Percentiles rank a stretch among this genome's conserved stretches.
Evolutionary conservation across 225 moss, liverwort and hornwort species (phyloP).

Genomic region (Physcomitrium patens): DNA sequence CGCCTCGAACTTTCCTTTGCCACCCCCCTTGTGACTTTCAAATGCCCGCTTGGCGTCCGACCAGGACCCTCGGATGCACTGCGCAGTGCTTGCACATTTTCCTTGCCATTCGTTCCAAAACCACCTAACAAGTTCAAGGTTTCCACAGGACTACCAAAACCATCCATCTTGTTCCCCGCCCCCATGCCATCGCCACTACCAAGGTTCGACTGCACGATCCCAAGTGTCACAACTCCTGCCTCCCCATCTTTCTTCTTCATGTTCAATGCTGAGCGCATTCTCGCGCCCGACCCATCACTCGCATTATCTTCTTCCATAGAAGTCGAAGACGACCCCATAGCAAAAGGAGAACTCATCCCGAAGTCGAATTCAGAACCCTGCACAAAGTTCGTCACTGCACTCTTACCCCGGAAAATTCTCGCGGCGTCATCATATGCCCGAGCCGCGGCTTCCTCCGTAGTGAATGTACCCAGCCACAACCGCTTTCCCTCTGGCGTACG

Average conservation of each 20-base stretch:
- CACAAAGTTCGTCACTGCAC: constrained; percentile 92
- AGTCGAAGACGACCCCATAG: constrained; percentile 54
- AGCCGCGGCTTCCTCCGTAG: constrained; percentile 96
- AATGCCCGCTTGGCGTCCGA: constrained; percentile 17
- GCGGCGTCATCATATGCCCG: constrained; percentile 95
- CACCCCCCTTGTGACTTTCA: constrained; percentile 22
- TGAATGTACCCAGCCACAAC: constrained; percentile 97
- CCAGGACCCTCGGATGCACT: constrained; percentile 20
- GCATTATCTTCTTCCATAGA: constrained; percentile 45
- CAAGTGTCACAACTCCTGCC: constrained; percentile 36
- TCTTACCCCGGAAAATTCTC: constrained; percentile 89
- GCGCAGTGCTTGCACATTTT: not conserved
- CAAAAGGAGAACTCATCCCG: constrained; percentile 47
- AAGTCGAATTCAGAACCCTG: constrained; percentile 63
- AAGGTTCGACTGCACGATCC: constrained; percentile 39
- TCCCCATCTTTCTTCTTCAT: constrained; percentile 61
- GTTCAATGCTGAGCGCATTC: constrained; percentile 58
- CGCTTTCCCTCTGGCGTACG: constrained; percentile 96
- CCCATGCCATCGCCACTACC: constrained; percentile 11
- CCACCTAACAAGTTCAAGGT: constrained; percentile 46
- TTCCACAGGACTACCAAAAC: constrained; percentile 33
- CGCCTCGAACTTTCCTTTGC: constrained; percentile 44
- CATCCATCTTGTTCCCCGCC: constrained; percentile 17
- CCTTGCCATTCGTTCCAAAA: constrained; percentile 32
- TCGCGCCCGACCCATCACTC: constrained; percentile 49